Base-by-base conservation (phyloP, 1,284 basidiomycete species). In the Moniliella sp. region DNA sequence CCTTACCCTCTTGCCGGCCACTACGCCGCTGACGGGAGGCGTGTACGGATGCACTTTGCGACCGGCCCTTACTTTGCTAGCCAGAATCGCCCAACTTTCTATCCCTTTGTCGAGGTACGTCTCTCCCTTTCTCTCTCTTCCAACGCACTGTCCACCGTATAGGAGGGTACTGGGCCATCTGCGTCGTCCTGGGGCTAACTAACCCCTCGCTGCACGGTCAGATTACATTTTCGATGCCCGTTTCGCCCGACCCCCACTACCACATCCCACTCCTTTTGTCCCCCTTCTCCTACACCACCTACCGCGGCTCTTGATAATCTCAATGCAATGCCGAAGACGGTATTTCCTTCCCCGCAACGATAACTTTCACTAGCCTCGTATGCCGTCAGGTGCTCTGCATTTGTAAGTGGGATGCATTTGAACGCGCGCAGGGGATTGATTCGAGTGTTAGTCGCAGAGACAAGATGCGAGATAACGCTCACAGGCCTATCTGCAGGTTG, bases 281-380 rank as follows among this genome's bases (percentile, higher is more conserved):
- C 57, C 83, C 83, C 4, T 84, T 76, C 63, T 78, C 78, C 1
- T 93, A 76, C 61, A 84, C 83, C 11, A 88, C 84, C 4, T 88
- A 88, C 59, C 69, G 81, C 41, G 83, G 83, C 12, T 53, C 50
- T 17, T 53, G 40, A 34, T 12, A n/a, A 23, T 7, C 21, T 23
- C 7, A 7, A 23, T 23, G n/a, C n/a, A 7, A 7, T n/a, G 7
- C 21, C 8, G n/a, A 23, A 23, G n/a, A 7, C n/a, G 7, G n/a
- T n/a, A 23, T 23, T 23, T 23, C 7, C 21, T 23, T 23, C n/a
- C n/a, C n/a, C n/a, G n/a, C n/a, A n/a, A n/a, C n/a, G n/a, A n/a
- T n/a, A n/a, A n/a, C n/a, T n/a, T n/a, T n/a, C n/a, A n/a, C n/a
- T n/a, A n/a, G n/a, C n/a, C n/a, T 23, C 21, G 7, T 7, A 23